Evolutionary conservation across 2,329 filamentous ascomycete genomes (phyloP).

Genomic region (Penicillium sp.): DNA sequence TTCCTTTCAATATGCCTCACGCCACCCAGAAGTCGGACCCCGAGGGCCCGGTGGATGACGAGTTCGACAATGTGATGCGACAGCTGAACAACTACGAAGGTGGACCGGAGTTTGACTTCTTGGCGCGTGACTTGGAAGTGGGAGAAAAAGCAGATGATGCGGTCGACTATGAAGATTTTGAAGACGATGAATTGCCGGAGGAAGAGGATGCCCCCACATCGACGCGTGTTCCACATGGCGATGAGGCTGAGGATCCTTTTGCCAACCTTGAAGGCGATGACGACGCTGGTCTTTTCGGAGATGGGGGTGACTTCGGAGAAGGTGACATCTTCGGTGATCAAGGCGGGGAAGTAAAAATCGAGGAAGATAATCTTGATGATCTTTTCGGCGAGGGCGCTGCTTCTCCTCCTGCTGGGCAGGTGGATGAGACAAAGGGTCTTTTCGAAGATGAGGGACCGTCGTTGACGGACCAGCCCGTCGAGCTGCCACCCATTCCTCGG

Average conservation of each 20-base stretch:
- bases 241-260: slow-evolving; percentile 48
- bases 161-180: slow-evolving; percentile 83
- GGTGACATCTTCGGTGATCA: slow-evolving; percentile 25
- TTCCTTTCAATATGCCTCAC: slow-evolving; percentile 33
- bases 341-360: slow-evolving; percentile 22
- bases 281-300: slow-evolving; percentile 29
- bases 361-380: slow-evolving; percentile 44
- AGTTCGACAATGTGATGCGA: slow-evolving; percentile 41
- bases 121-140: slow-evolving; percentile 38
- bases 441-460: slow-evolving; percentile 29
- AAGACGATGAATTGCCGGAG: slow-evolving; percentile 83
- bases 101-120: slow-evolving; percentile 37
- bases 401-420: slow-evolving; percentile 33
- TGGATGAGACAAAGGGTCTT: slow-evolving; percentile 29
- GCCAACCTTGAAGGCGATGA: slow-evolving; percentile 36
- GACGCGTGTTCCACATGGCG: slow-evolving; percentile 44
- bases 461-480: slow-evolving; percentile 14
- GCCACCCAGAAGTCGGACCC: slow-evolving; percentile 28
- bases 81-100: slow-evolving; percentile 39
- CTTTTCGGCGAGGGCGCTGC: slow-evolving; percentile 45
- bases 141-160: slow-evolving; percentile 87
- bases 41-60: slow-evolving; percentile 34
- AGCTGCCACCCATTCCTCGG: slow-evolving; percentile 19
- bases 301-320: slow-evolving; percentile 1
- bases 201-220: slow-evolving; percentile 32